Conservation (phyloP, 495 filamentous ascomycete species). For the Podospora sp. region DNA sequence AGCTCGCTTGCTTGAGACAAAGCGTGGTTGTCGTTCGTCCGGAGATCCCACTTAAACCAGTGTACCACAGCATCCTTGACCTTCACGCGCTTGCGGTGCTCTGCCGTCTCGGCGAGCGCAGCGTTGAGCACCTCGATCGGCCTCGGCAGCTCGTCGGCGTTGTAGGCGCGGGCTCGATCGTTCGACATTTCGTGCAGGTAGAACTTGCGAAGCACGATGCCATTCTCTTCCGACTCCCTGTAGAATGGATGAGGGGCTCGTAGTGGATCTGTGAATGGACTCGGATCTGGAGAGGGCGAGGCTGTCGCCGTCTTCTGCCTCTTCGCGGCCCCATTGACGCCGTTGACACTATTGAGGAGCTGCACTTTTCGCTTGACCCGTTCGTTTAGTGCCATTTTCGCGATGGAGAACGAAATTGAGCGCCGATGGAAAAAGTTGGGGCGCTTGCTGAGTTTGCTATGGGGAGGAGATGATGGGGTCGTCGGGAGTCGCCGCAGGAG, state of each 20-base stretch:
- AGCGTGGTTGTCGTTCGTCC: constrained; percentile 73
- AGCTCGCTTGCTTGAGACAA: constrained; percentile 67
- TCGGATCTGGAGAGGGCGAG: constrained; percentile 2
- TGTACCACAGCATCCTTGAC: constrained; percentile 73
- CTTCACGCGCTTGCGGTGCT: constrained; percentile 45
- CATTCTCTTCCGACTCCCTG: constrained; percentile 61
- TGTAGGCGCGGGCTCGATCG: constrained; percentile 71
- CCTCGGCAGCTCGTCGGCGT: constrained; percentile 61
- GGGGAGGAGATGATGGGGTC: not conserved
- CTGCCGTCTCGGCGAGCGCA: constrained; percentile 56
- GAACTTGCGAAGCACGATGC: constrained; percentile 74
- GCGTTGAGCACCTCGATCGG: constrained; percentile 66
- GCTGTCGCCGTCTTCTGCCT: constrained; percentile 23
- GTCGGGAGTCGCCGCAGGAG: not conserved
- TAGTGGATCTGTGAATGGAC: constrained; percentile 31
- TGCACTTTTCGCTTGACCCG: constrained; percentile 29
- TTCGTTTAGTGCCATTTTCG: constrained; percentile 21
- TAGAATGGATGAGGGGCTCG: constrained; percentile 45
- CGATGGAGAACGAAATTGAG: not conserved
- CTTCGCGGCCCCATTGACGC: constrained; percentile 25
- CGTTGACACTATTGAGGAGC: not conserved
- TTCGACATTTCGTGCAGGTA: constrained; percentile 88
- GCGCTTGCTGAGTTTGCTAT: not conserved
- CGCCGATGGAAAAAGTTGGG: not conserved
- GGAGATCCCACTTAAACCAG: constrained; percentile 89